Evolutionary conservation across 495 filamentous ascomycete species (phyloP).

Genomic region (Trichocladium uniseriatum): DNA sequence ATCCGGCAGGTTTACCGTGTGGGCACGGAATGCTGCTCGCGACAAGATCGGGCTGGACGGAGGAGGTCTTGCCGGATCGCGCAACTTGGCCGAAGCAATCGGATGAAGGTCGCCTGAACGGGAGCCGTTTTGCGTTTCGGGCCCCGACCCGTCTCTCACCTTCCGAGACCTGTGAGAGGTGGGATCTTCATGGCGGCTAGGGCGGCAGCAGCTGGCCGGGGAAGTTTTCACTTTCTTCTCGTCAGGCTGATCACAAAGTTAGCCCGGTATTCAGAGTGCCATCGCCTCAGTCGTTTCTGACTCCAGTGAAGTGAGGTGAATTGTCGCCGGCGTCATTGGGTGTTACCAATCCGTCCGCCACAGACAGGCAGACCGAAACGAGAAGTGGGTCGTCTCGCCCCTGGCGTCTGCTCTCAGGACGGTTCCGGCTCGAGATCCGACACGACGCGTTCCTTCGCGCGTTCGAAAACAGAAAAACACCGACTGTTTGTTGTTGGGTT

Average conservation of each 20-base stretch:
- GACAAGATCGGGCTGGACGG: too few relatives aligned
- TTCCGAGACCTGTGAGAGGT: too few relatives aligned
- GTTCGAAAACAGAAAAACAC: conserved; percentile 27
- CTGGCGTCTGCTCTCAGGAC: too few relatives aligned
- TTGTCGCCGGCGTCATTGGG: conserved; percentile 17
- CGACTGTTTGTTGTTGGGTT: conserved; percentile 26
- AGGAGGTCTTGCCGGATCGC: neutral
- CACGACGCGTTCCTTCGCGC: conserved; percentile 27
- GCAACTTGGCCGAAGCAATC: neutral
- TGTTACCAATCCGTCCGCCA: conserved; percentile 3
- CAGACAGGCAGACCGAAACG: conserved; percentile 4
- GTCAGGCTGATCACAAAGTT: neutral
- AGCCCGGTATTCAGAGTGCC: neutral
- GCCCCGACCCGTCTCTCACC: too few relatives aligned
- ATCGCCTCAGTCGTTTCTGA: neutral
- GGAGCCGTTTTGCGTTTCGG: too few relatives aligned
- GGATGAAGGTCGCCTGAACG: too few relatives aligned
- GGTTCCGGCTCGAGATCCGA: conserved; percentile 15
- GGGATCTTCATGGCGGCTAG: neutral
- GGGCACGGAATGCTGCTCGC: neutral
- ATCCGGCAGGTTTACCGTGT: conserved; percentile 8
- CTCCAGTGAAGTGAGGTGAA: conserved; percentile 12
- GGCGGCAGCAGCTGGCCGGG: conserved; percentile 1
- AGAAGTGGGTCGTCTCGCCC: neutral
- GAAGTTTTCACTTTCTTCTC: neutral